Evolutionary conservation across 129 eudicot genomes (phyloP).

Genomic region (Pulicaria dysenterica): DNA sequence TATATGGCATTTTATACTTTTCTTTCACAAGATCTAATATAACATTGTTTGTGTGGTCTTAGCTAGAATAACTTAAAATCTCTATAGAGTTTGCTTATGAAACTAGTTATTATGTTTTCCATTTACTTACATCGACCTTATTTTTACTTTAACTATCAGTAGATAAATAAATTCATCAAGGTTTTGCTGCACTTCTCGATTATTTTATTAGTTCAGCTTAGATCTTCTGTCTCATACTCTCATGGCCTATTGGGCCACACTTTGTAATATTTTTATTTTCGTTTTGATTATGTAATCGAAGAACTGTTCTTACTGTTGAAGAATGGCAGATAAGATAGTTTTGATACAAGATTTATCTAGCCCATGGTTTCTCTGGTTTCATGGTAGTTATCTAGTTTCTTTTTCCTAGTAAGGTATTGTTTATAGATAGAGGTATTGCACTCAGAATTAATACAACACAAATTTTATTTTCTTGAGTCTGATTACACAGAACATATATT

Average conservation of each 20-base stretch:
- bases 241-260: not conserved
- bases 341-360: no score
- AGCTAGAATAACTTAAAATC: not conserved
- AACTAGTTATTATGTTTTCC: not conserved
- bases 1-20: slow-evolving; percentile 7
- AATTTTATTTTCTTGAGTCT: no score
- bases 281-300: slow-evolving; percentile 2
- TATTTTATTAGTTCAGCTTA: not conserved
- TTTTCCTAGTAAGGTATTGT: no score
- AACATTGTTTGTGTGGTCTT: not conserved
- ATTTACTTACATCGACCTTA: not conserved
- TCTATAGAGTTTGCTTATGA: not conserved
- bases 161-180: no score
- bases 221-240: not conserved
- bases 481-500: no score
- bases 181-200: no score
- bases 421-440: no score
- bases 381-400: no score
- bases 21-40: not conserved
- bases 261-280: not conserved
- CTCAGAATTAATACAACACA: no score
- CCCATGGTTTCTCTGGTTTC: no score
- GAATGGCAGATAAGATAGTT: no score
- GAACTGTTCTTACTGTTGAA: not conserved
- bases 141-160: no score